These are phyloP conservation scores for Zea luxurians DNA, from an alignment of 176 grass and related monocot species.

Conservation along the genomic window DNA sequence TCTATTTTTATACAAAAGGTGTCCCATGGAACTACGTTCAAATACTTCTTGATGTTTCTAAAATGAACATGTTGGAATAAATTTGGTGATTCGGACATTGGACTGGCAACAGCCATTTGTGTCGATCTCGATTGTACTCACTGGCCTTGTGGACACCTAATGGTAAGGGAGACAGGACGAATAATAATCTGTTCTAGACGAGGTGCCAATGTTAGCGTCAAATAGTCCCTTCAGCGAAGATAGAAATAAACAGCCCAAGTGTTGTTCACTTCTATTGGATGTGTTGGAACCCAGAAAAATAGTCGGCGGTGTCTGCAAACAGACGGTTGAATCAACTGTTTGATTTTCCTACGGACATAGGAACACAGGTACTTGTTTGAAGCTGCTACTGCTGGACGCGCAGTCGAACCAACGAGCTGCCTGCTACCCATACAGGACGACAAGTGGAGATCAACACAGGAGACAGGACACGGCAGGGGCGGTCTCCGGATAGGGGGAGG, in stretches of 20 bases:
- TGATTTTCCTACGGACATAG: not conserved
- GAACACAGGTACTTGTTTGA: not conserved
- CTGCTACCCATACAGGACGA: not conserved
- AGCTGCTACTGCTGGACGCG: not conserved
- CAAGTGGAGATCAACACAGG: not conserved
- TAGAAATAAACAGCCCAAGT: not conserved
- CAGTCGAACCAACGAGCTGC: not conserved
- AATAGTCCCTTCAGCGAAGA: not conserved
- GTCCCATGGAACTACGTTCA: not conserved
- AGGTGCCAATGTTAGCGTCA: not conserved
- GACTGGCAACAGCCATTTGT: not conserved
- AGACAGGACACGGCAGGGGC: not conserved
- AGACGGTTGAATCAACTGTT: not conserved
- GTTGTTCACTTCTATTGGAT: not conserved
- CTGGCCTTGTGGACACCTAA: not conserved
- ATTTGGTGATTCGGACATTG: not conserved
- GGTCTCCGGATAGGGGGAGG: not conserved
- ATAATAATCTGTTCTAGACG: not conserved
- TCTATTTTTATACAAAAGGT: not conserved
- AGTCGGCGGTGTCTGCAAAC: not conserved
- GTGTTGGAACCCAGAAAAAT: not conserved
- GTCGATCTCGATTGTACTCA: not conserved
- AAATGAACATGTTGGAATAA: not conserved
- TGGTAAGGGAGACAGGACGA: not conserved
- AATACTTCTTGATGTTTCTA: not conserved